phyloP scores from a whole-genome alignment of 495 filamentous ascomycete species.

The Baudoinia panamericana region DNA sequence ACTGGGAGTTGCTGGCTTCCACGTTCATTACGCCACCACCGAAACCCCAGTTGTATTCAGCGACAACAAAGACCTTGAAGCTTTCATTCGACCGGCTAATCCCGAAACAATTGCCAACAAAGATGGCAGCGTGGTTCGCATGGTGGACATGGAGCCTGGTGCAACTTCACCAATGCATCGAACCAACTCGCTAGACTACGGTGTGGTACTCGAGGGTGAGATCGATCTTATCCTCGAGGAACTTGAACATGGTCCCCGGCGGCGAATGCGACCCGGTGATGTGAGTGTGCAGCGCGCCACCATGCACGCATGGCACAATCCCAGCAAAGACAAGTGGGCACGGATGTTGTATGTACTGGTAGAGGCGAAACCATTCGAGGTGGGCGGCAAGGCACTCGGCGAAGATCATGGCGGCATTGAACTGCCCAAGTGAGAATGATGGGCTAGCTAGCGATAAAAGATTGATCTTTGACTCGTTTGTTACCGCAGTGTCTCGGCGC shows the following conservation, averaged over 20 bases:
- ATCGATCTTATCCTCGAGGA: conserved; percentile 24
- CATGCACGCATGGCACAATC: conserved; percentile 26
- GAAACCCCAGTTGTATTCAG: conserved; percentile 20
- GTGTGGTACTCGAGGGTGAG: conserved; percentile 27
- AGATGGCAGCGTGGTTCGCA: conserved; percentile 15
- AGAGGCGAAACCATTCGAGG: conserved; percentile 21
- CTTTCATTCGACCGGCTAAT: too few species aligned
- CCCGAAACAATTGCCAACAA: too few species aligned
- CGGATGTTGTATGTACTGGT: conserved; percentile 24
- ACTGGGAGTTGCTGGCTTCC: conserved; percentile 10
- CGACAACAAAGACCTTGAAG: conserved; percentile 36
- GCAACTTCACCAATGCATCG: conserved; percentile 24
- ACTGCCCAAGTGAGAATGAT: too few species aligned
- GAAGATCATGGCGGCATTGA: too few species aligned
- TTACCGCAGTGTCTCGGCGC: too few species aligned
- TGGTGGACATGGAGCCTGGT: conserved; percentile 22
- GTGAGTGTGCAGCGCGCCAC: conserved; percentile 24
- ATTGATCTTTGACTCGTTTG: too few species aligned
- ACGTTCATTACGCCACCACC: conserved; percentile 21
- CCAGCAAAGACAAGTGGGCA: conserved; percentile 13
- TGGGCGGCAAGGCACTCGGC: too few species aligned
- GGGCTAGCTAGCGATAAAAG: too few species aligned
- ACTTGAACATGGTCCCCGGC: conserved; percentile 23
- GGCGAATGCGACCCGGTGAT: conserved; percentile 23
- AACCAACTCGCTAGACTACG: conserved; percentile 25